Evolutionary conservation across 2,329 filamentous ascomycete genomes (phyloP).

Genomic region (Fusarium zealandicum): DNA sequence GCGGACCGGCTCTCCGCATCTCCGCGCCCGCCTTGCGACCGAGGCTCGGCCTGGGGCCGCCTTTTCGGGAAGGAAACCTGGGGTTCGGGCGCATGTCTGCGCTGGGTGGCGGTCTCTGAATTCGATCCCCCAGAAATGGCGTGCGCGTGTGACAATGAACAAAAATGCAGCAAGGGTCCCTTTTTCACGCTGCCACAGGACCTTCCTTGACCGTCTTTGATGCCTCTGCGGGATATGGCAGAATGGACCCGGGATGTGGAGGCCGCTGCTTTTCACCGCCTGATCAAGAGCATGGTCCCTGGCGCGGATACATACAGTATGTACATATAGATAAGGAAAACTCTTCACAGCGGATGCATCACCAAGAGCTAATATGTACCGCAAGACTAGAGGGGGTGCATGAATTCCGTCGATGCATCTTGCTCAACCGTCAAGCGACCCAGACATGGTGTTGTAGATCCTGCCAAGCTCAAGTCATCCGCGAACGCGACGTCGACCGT

Average conservation of each 20-base stretch:
- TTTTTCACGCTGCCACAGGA: slow-evolving; percentile 2
- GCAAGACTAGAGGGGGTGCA: too few species aligned
- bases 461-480: slow-evolving; percentile 17
- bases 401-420: background rate
- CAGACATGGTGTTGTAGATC: slow-evolving; percentile 8
- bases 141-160: background rate
- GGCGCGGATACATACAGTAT: background rate
- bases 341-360: background rate
- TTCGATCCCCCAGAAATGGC: background rate
- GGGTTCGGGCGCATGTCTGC: slow-evolving; percentile 22
- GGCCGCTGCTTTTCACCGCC: slow-evolving; percentile 20
- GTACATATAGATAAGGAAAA: background rate
- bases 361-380: slow-evolving; percentile 5
- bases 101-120: background rate
- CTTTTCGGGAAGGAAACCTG: slow-evolving; percentile 21
- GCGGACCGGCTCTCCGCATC: background rate
- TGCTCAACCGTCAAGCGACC: background rate
- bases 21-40: background rate
- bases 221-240: background rate
- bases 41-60: background rate
- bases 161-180: slow-evolving; percentile 27
- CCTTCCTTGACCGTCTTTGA: slow-evolving; percentile 34
- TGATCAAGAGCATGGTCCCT: slow-evolving; percentile 12
- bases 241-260: background rate
- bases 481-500: background rate